Evolutionary conservation across 495 filamentous ascomycete genomes (phyloP), one percentile per base, ranked within the genome.

Genomic region (Lasiosphaeris hirsuta): DNA sequence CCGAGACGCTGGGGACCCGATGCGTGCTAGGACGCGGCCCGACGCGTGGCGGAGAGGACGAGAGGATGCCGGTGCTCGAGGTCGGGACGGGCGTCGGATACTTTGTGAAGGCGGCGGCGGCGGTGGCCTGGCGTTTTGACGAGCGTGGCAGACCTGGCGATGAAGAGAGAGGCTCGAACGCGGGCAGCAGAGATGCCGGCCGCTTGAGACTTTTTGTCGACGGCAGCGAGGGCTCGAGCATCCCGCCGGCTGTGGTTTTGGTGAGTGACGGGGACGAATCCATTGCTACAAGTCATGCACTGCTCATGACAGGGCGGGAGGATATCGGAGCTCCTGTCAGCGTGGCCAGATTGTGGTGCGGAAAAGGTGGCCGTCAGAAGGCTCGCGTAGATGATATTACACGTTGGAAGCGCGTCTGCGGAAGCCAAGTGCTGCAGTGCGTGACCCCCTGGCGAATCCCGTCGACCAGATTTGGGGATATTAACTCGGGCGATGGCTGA

Each of bases 1-100:
- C 94, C 7, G 87, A 88, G 55, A 86, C 69, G 42, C 79, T 75
- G n/a, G 92, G 73, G 19, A 86, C 81, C 51, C 86, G 81, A 33
- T 79, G 71, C 8, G 86, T 67, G 47, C 54, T 65, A n/a, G 80
- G 82, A 63, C 76, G 79, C 59, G 86, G 81, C 59, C 72, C 69
- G 54, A 76, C 69, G 54, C 77, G 80, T 62, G 86, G 85, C 19
- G 94, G 90, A 57, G 93, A 96, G 15, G 94, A 96, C 40, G 90
- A 91, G 61, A 95, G 79, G 49, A 96, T 89, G 60, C 90, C 88
- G 49, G 92, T 96, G 38, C 90, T 96, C 2, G 94, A 97, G 23
- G 93, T 96, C 46, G 91, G 91, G 17, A 95, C 83, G 0, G 93
- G 93, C 1, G 93, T 96, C 34, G 93, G 94, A 73, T 97, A 91